Conservation (phyloP, 352 stramenopile species). For the Globisporangium viniferum region DNA sequence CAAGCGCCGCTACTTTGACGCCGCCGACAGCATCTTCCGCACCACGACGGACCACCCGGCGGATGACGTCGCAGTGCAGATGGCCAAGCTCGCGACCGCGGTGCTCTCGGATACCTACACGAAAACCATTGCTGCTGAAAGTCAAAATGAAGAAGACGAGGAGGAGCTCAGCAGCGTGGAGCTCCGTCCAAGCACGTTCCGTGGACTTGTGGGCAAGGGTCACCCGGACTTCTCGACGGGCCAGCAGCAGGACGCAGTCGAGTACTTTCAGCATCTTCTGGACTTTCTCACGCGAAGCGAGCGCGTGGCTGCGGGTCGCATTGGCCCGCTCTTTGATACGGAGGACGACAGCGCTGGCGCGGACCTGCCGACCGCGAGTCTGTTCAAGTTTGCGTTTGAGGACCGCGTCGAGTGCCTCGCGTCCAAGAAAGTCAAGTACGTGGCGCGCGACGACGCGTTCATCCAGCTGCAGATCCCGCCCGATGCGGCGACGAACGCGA, state of each 20-base stretch:
- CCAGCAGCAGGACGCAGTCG: conserved; percentile 97
- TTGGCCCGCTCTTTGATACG: conserved; percentile 49
- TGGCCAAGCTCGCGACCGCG: conserved; percentile 89
- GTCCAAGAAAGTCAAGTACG: conserved; percentile 87
- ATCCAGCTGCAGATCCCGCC: conserved; percentile 87
- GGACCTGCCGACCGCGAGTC: conserved; percentile 61
- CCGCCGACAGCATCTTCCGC: conserved; percentile 52
- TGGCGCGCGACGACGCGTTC: conserved; percentile 72
- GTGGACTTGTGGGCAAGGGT: conserved; percentile 91
- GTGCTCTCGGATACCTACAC: conserved; percentile 89
- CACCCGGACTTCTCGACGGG: conserved; percentile 96
- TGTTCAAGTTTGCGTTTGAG: conserved; percentile 94
- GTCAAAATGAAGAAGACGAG: conserved; percentile 25
- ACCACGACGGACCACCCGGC: conserved; percentile 16
- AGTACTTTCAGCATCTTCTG: conserved; percentile 97
- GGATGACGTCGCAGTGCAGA: conserved; percentile 88
- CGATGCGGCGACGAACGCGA: conserved; percentile 82
- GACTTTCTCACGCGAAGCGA: conserved; percentile 91
- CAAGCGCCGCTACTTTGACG: conserved; percentile 66
- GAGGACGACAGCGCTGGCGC: conserved; percentile 26
- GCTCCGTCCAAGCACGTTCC: conserved; percentile 90
- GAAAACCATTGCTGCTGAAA: conserved; percentile 27
- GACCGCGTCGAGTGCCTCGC: conserved; percentile 77
- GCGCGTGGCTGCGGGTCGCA: conserved; percentile 39
- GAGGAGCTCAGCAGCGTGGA: conserved; percentile 41